Conservation (phyloP, 805 yeast species). For the Candida takata region DNA sequence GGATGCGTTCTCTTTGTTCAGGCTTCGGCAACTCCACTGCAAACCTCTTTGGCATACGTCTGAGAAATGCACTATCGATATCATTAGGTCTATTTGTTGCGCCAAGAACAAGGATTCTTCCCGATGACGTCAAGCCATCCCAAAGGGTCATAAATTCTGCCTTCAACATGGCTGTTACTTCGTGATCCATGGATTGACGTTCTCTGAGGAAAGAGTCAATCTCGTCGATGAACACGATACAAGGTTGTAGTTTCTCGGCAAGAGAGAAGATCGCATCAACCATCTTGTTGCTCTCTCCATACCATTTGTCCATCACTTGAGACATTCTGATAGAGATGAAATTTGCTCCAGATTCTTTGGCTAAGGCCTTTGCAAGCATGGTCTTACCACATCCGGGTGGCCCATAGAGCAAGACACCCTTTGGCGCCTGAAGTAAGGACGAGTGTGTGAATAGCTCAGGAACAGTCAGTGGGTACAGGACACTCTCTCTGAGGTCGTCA, state of each 20-base stretch:
- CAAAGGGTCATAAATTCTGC: constrained; percentile 97
- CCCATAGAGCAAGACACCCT: constrained; percentile 87
- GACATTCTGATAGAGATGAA: constrained; percentile 91
- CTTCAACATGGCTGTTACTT: constrained; percentile 87
- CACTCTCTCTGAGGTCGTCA: constrained; percentile 82
- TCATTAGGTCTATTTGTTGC: constrained; percentile 92
- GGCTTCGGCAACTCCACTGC: constrained; percentile 66
- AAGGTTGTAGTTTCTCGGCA: constrained; percentile 86
- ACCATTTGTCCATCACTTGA: constrained; percentile 94
- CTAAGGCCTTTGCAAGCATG: constrained; percentile 93
- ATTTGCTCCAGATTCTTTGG: constrained; percentile 85
- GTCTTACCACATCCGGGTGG: constrained; percentile 99
- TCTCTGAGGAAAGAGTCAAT: constrained; percentile 91
- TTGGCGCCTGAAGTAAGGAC: constrained; percentile 81
- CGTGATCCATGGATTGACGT: constrained; percentile 80
- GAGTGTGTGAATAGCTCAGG: constrained; percentile 72
- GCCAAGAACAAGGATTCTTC: constrained; percentile 81
- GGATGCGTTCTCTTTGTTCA: constrained; percentile 61
- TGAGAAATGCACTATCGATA: constrained; percentile 84
- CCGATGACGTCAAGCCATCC: constrained; percentile 83
- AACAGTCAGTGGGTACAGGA: constrained; percentile 73
- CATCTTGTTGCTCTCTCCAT: constrained; percentile 91
- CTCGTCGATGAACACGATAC: constrained; percentile 92
- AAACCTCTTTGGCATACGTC: constrained; percentile 90
- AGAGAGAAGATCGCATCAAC: constrained; percentile 89